Conservation (phyloP, 192 early-diverging fungal genomes). For the Lunasporangiospora selenospora region DNA sequence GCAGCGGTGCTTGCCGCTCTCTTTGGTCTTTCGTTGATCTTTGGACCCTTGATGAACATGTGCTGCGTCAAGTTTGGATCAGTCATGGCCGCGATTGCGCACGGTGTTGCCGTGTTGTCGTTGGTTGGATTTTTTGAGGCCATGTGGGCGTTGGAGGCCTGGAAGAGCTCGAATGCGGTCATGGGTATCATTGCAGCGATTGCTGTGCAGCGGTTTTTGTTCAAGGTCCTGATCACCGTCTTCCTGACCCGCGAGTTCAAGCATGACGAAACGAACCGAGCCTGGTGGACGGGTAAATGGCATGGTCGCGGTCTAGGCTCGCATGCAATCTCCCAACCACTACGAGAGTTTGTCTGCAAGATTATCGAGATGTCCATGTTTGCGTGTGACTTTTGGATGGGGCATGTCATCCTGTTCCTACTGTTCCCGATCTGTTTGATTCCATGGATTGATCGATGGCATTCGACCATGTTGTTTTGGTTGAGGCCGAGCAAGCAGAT, state of each 20-base stretch:
- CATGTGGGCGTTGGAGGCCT: slow-evolving; percentile 70
- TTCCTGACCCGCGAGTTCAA: slow-evolving; percentile 81
- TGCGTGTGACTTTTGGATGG: slow-evolving; percentile 75
- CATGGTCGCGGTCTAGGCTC: slow-evolving; percentile 73
- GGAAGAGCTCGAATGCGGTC: slow-evolving; percentile 62
- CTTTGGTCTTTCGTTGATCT: slow-evolving; percentile 67
- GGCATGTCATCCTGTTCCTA: slow-evolving; percentile 77
- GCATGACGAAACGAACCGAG: slow-evolving; percentile 80
- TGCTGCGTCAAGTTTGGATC: slow-evolving; percentile 76
- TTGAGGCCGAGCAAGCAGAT: slow-evolving; percentile 78
- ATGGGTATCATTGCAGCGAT: slow-evolving; percentile 70
- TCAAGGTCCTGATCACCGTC: slow-evolving; percentile 67
- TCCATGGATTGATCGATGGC: slow-evolving; percentile 71
- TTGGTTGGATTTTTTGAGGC: slow-evolving; percentile 64
- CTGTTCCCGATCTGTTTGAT: slow-evolving; percentile 71
- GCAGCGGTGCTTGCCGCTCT: slow-evolving; percentile 62
- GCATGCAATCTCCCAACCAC: slow-evolving; percentile 63
- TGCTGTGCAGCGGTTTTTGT: slow-evolving; percentile 69
- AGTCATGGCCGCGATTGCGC: slow-evolving; percentile 69
- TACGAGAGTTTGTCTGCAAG: slow-evolving; percentile 83
- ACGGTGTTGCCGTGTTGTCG: slow-evolving; percentile 63
- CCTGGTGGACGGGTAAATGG: slow-evolving; percentile 87
- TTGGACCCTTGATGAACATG: slow-evolving; percentile 63
- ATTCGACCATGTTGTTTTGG: slow-evolving; percentile 83
- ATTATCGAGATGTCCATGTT: slow-evolving; percentile 82